Conservation (phyloP, 1,139 yeast species). For the Geotrichum bryndzae region DNA sequence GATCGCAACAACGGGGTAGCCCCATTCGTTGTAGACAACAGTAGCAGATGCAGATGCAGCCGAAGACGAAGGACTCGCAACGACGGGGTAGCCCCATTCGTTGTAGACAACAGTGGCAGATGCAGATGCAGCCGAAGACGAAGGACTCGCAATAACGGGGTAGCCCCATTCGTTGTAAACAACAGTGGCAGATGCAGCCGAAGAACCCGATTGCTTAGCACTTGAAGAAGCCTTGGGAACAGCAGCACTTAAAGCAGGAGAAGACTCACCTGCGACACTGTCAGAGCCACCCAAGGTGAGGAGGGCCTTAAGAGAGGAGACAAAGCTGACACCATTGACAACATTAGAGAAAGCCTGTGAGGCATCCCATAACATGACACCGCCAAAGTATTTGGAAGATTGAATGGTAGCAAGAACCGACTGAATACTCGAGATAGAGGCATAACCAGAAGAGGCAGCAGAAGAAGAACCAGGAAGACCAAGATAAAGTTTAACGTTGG, state of each 20-base stretch:
- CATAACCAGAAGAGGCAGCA: conserved; percentile 65
- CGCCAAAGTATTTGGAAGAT: conserved; percentile 55
- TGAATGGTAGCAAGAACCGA: conserved; percentile 20
- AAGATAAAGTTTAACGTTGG: conserved; percentile 51
- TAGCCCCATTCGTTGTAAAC: neutral
- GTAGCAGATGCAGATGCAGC: neutral
- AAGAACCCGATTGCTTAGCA: neutral
- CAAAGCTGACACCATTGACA: conserved; percentile 43
- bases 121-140: neutral
- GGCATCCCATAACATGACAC: conserved; percentile 89
- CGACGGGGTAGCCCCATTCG: neutral
- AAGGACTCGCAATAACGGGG: neutral
- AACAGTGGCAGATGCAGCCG: neutral
- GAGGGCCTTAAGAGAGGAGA: conserved; percentile 40
- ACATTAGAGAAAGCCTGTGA: conserved; percentile 63
- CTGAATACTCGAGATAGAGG: conserved; percentile 21
- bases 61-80: neutral
- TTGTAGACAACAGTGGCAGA: neutral
- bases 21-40: neutral
- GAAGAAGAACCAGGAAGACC: conserved; percentile 66
- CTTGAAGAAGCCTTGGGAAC: neutral
- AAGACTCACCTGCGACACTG: conserved; percentile 41
- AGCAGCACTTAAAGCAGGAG: conserved; percentile 13
- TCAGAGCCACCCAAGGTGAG: conserved; percentile 38
- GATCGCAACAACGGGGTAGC: neutral